A percentile compares a stretch with the other conserved stretches of the same genome.
phyloP scores from a whole-genome alignment of 2,329 filamentous ascomycete species.

The Aspergillus fructus region DNA sequence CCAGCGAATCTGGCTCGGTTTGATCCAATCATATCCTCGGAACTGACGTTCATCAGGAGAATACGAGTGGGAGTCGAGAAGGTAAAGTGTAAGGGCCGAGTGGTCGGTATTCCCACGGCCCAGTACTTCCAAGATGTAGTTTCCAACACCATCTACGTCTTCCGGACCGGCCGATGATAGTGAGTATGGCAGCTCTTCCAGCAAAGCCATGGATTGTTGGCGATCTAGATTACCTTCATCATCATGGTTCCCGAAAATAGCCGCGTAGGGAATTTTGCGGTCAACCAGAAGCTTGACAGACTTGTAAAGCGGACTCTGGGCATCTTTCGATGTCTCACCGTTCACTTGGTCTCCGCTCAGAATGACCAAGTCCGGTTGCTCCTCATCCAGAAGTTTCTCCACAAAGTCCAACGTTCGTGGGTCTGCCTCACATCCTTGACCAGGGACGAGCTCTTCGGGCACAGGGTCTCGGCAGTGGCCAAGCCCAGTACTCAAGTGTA shows the following conservation, averaged over 20 bases:
- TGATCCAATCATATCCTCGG: constrained; percentile 96
- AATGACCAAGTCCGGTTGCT: constrained; percentile 89
- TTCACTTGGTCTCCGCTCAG: constrained; percentile 95
- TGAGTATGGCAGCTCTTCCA: constrained; percentile 85
- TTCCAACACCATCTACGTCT: constrained; percentile 85
- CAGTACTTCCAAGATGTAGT: constrained; percentile 89
- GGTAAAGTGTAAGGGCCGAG: constrained; percentile 89
- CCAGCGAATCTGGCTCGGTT: constrained; percentile 91
- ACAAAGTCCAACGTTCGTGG: constrained; percentile 89
- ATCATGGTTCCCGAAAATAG: constrained; percentile 97
- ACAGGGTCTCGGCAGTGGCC: constrained; percentile 84
- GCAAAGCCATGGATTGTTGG: constrained; percentile 75
- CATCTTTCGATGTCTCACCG: constrained; percentile 86
- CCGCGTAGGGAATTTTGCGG: constrained; percentile 86
- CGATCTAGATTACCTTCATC: constrained; percentile 83
- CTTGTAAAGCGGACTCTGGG: constrained; percentile 92
- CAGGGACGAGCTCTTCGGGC: constrained; percentile 68
- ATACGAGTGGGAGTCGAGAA: constrained; percentile 91
- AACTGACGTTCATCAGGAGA: constrained; percentile 85
- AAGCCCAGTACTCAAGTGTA: constrained; percentile 88
- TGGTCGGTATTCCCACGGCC: constrained; percentile 77
- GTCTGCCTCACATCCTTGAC: constrained; percentile 80
- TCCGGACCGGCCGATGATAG: constrained; percentile 80
- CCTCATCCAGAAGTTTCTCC: constrained; percentile 77
- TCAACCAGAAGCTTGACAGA: constrained; percentile 80